Percentiles rank a stretch among this genome's conserved stretches.
Conservation (phyloP, 2,329 filamentous ascomycete species). For the Hypomyces perniciosus region DNA sequence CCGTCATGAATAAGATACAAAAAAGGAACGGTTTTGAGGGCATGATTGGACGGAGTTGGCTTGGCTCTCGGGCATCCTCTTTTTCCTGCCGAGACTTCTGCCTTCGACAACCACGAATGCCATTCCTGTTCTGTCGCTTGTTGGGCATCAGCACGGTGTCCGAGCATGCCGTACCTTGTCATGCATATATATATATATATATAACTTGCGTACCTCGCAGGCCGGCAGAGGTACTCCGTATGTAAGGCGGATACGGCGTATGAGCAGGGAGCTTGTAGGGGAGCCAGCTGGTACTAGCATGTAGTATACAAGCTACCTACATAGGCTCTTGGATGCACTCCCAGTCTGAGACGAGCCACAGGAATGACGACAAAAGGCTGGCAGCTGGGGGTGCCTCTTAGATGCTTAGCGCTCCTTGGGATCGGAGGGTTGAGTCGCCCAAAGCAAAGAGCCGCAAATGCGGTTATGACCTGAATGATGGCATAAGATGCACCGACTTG, state of each 20-base stretch:
- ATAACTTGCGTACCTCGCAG: too few species aligned
- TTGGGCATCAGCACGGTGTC: neutral
- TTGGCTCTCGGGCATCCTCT: neutral
- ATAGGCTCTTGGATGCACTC: neutral
- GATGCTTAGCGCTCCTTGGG: neutral
- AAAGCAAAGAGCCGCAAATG: neutral
- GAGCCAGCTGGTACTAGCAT: neutral
- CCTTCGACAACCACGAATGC: neutral
- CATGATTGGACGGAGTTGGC: neutral
- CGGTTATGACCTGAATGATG: neutral
- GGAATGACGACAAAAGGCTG: neutral
- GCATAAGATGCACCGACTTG: conserved; percentile 17
- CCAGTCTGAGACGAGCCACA: neutral
- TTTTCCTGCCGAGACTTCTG: neutral
- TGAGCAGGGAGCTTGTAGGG: neutral
- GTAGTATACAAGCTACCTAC: neutral
- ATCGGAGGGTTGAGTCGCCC: neutral
- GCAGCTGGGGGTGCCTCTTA: neutral
- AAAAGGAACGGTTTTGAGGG: neutral
- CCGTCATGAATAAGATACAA: neutral
- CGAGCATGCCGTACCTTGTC: neutral
- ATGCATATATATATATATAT: too few species aligned
- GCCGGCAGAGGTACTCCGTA: neutral
- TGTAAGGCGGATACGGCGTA: neutral
- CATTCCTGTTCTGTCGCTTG: neutral